Percentiles rank a stretch among this genome's conserved stretches.
Conservation (phyloP, 2,329 filamentous ascomycete species). For the Kalmusia sp. region DNA sequence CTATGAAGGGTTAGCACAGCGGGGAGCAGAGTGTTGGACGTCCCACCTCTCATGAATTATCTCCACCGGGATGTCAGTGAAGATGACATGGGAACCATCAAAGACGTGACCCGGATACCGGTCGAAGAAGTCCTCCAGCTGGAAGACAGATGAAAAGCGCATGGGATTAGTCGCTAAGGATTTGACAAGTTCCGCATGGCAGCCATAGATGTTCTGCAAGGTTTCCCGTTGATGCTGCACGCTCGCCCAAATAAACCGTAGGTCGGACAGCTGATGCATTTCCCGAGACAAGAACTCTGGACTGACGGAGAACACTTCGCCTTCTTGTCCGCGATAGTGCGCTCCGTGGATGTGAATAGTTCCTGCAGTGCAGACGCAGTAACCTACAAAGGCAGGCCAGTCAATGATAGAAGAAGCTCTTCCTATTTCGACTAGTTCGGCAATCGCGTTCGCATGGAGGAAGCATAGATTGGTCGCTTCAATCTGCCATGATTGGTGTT, state of each 20-base stretch:
- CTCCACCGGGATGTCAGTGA: constrained; percentile 71
- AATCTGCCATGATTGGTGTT: constrained; percentile 92
- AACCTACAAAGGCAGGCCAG: constrained; percentile 86
- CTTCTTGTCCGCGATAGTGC: constrained; percentile 73
- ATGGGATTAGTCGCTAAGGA: constrained; percentile 71
- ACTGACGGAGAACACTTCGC: constrained; percentile 69
- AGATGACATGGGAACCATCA: constrained; percentile 76
- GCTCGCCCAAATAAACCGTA: constrained; percentile 77
- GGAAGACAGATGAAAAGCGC: constrained; percentile 79
- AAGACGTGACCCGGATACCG: constrained; percentile 76
- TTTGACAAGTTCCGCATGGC: constrained; percentile 82
- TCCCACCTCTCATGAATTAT: constrained; percentile 63
- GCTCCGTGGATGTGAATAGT: constrained; percentile 88
- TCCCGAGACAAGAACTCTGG: constrained; percentile 76
- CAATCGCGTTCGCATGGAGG: constrained; percentile 85
- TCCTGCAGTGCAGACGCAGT: constrained; percentile 84
- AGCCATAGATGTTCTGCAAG: constrained; percentile 76
- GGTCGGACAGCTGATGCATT: constrained; percentile 79
- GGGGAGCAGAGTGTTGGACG: constrained; percentile 3
- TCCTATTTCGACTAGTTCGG: constrained; percentile 80
- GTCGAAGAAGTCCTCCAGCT: constrained; percentile 87
- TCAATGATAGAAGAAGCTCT: constrained; percentile 77
- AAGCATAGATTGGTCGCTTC: constrained; percentile 89
- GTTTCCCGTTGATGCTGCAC: constrained; percentile 82
- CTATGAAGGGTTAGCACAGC: constrained; percentile 25